These are phyloP conservation scores for Cotoneaster glaucophyllus DNA, from an alignment of 306 rosid species.

Conservation along the genomic window DNA sequence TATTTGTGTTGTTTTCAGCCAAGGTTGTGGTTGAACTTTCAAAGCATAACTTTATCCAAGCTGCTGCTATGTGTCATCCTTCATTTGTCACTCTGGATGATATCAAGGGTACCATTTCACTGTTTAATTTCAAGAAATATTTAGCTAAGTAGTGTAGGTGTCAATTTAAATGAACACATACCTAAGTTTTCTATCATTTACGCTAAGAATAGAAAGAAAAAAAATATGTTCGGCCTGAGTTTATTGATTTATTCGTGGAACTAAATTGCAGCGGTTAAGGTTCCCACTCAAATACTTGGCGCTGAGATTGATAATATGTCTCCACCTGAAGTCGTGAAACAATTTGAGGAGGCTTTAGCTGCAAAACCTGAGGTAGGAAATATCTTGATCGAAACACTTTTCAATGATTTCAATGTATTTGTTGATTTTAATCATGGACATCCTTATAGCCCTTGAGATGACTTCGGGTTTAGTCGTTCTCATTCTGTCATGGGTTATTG, in stretches of 20 bases:
- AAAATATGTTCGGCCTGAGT: background rate
- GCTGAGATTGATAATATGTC: constrained; percentile 46
- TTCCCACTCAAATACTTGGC: constrained; percentile 48
- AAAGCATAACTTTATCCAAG: constrained; percentile 29
- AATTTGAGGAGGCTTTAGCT: constrained; percentile 51
- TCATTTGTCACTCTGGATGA: constrained; percentile 42
- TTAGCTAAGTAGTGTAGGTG: background rate
- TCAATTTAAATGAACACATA: background rate
- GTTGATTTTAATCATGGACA: background rate
- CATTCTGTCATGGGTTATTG: no score
- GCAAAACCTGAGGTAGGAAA: constrained; percentile 42
- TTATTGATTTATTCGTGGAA: background rate
- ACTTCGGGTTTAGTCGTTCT: background rate
- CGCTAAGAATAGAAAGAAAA: no score
- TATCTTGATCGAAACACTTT: background rate
- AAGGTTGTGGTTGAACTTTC: constrained; percentile 34
- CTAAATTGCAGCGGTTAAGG: constrained; percentile 34
- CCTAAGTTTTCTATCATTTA: background rate
- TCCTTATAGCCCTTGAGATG: background rate
- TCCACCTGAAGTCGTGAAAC: constrained; percentile 52
- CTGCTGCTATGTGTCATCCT: constrained; percentile 45
- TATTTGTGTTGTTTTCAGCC: constrained; percentile 23
- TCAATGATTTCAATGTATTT: background rate
- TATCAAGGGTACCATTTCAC: constrained; percentile 39
- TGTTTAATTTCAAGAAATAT: background rate